Conservation (phyloP, 2,329 filamentous ascomycete species). For the Chalaropsis thielavioides region DNA sequence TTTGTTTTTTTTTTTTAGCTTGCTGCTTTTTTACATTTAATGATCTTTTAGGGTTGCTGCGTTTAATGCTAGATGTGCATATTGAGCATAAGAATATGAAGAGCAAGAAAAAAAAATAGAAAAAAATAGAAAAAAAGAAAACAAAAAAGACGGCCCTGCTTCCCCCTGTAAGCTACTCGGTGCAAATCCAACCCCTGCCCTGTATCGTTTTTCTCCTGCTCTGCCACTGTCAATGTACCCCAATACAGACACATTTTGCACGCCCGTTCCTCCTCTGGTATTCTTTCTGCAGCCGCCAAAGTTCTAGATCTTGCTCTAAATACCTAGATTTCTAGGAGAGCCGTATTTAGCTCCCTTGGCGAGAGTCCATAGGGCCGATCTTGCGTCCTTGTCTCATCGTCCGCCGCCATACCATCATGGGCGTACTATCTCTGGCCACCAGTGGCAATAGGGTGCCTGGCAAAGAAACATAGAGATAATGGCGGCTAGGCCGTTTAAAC, state of each 20-base stretch:
- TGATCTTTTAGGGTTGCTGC: too few relatives aligned
- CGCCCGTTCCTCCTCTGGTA: not conserved
- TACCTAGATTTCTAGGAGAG: too few relatives aligned
- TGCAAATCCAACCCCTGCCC: not conserved
- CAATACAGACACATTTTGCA: not conserved
- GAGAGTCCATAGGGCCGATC: constrained; percentile 21
- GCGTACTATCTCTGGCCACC: not conserved
- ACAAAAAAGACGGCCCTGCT: not conserved
- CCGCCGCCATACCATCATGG: not conserved
- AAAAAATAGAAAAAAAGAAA: too few relatives aligned
- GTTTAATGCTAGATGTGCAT: too few relatives aligned
- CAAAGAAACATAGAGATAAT: not conserved
- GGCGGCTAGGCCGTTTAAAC: not conserved
- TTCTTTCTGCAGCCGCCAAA: not conserved
- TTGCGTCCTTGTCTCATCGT: not conserved
- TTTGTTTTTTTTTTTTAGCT: not conserved
- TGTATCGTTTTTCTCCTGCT: not conserved
- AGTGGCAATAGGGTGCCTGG: not conserved
- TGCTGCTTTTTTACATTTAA: not conserved
- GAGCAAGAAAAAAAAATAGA: too few relatives aligned
- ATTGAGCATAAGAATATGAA: too few relatives aligned
- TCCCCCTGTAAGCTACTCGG: too few relatives aligned
- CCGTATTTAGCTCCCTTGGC: constrained; percentile 10
- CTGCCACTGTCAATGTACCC: not conserved
- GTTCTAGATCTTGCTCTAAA: not conserved